Evolutionary conservation across 768 basidiomycete genomes (phyloP).

Genomic region (Clitopilus hobsonii): DNA sequence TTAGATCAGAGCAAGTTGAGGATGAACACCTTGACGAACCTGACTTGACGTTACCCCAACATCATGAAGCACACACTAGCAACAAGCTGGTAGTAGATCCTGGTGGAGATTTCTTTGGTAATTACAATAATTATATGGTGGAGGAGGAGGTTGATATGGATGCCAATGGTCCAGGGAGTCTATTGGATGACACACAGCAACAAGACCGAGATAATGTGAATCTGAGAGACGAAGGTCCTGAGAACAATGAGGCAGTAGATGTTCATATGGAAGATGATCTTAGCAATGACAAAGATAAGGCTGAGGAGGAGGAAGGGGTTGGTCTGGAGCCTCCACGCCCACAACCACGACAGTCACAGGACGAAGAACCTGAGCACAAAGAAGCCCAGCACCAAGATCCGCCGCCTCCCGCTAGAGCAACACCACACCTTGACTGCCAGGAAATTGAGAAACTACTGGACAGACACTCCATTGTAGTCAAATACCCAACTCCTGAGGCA

Average conservation of each 20-base stretch:
- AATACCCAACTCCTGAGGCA: neutral
- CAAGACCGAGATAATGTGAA: too few species aligned
- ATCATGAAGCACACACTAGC: neutral
- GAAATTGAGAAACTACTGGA: conserved; percentile 1
- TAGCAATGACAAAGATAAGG: neutral
- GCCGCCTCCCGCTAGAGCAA: neutral
- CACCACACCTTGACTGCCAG: too few species aligned
- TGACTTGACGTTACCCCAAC: neutral
- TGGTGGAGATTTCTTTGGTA: conserved; percentile 9
- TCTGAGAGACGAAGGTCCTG: too few species aligned
- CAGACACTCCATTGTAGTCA: conserved; percentile 2
- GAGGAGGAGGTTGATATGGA: neutral
- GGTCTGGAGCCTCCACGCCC: neutral
- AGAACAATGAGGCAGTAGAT: too few species aligned
- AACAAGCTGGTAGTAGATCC: conserved; percentile 3
- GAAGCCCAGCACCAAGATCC: neutral
- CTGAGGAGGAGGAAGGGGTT: neutral
- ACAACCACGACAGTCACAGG: neutral
- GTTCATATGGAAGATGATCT: too few species aligned
- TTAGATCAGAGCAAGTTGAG: neutral
- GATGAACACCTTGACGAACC: neutral
- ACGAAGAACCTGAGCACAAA: neutral
- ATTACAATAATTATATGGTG: conserved; percentile 3
- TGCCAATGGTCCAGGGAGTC: too few species aligned
- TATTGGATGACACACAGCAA: too few species aligned